Conservation (phyloP, 768 basidiomycete species). For the Boletus pseudo-olivaceus region DNA sequence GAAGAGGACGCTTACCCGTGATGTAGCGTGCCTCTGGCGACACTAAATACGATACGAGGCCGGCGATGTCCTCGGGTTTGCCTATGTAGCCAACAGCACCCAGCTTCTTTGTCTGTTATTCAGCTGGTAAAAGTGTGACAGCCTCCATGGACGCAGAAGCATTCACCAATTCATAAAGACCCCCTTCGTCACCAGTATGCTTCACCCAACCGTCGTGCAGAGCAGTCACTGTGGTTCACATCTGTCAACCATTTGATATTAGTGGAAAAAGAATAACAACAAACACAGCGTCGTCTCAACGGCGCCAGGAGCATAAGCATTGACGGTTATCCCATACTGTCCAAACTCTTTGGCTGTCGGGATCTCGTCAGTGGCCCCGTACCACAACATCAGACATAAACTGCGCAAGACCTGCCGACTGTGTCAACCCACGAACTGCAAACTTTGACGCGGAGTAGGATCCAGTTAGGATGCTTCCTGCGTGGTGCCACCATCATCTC, state of each 20-base stretch:
- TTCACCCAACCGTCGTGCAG: not conserved
- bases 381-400: not conserved
- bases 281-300: not conserved
- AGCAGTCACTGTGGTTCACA: not conserved
- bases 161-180: not conserved
- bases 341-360: not conserved
- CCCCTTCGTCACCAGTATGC: not conserved
- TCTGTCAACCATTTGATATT: not conserved
- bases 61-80: not conserved
- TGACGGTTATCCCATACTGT: not conserved
- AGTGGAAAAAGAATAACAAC: not conserved
- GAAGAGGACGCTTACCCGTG: not conserved
- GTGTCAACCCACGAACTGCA: not conserved
- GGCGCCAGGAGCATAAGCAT: not conserved
- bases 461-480: not conserved
- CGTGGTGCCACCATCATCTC: not conserved
- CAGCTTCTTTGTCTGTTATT: not conserved
- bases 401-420: not conserved
- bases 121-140: not conserved
- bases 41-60: not conserved
- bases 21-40: not conserved
- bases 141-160: not conserved
- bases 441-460: not conserved
- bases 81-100: not conserved
- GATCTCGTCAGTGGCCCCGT: not conserved